Conservation (phyloP, 176 grass and related monocot genomes). For the Echinochloa phyllopogon region DNA sequence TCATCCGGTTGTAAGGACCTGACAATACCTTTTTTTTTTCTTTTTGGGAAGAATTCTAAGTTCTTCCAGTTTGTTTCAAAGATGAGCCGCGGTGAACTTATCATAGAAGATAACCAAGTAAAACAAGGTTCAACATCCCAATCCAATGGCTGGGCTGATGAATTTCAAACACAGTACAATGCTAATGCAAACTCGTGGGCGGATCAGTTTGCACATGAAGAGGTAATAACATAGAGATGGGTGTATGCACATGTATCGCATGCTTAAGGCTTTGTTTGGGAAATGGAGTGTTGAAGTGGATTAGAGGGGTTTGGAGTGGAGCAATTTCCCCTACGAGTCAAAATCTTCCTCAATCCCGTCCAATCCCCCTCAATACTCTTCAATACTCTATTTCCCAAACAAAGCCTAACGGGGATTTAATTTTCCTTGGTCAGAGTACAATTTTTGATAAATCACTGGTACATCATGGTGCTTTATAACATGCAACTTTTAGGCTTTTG, state of each 20-base stretch:
- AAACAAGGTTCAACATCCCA: slow-evolving; percentile 80
- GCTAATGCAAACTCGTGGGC: slow-evolving; percentile 80
- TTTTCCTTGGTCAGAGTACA: slow-evolving; percentile 26
- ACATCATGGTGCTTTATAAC: neutral
- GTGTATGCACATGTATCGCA: slow-evolving; percentile 25
- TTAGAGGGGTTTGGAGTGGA: too few relatives aligned
- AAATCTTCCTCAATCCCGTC: too few relatives aligned
- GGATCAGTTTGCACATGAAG: slow-evolving; percentile 83
- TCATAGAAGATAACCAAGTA: slow-evolving; percentile 98
- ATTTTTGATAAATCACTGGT: neutral
- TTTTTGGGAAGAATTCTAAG: slow-evolving; percentile 80
- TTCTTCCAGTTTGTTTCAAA: slow-evolving; percentile 99
- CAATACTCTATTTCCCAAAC: too few relatives aligned
- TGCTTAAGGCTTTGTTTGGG: too few relatives aligned
- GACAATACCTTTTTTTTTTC: slow-evolving; percentile 38
- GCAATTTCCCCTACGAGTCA: too few relatives aligned
- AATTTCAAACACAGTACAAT: slow-evolving; percentile 91
- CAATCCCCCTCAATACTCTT: too few relatives aligned
- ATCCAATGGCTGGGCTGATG: slow-evolving; percentile 86
- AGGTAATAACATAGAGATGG: slow-evolving; percentile 64
- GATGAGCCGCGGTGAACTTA: slow-evolving; percentile 96
- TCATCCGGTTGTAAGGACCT: slow-evolving; percentile 46
- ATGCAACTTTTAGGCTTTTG: slow-evolving; percentile 9
- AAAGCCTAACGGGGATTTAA: slow-evolving; percentile 4
- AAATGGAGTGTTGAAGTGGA: too few relatives aligned